Evolutionary conservation across 306 rosid genomes (phyloP), one percentile per base, ranked within the genome.

Genomic region (Cicer arietinum): DNA sequence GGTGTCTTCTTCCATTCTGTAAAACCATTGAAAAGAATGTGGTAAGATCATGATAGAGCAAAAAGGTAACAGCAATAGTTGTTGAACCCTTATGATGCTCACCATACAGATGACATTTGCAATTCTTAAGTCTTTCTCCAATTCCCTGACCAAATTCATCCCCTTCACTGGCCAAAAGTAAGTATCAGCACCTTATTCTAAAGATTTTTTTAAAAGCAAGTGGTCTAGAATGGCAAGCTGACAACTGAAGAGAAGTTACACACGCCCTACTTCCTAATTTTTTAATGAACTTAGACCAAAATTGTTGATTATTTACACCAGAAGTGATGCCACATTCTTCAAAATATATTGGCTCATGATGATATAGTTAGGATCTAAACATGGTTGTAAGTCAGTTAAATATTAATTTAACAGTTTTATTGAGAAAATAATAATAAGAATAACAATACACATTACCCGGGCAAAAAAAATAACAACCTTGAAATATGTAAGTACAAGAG

Each of bases 81-180:
- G 67, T 58, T 62, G 59, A 85, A 16, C 13, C 62, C 65, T 48
- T 20, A 42, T 18, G 74, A 80, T 63, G 67, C 87, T 83, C 85
- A 95, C 99, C 98, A 87, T 92, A 80, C 99, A 95, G 81, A 95
- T 95, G 84, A 95, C 96, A 62, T 92, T 95, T 67, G 99, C 98
- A 89, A 92, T 86, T 85, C 96, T 88, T 72, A 95, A 85, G 86
- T 95, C 99, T 81, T 88, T 92, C 84, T 95, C 99, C 88, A 95
- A 82, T 83, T 95, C 99, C 80, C 98, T 83, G 78, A 95, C 98
- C 88, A 95, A 91, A 92, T 92, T 79, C 99, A 95, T 95, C 91
- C 99, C 99, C 98, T 95, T 95, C 97, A 92, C 99, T 95, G 99
- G 79, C 90, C 97, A 90, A 95, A 94, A 95, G 93, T 71, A 88